Conservation (phyloP, 1,284 basidiomycete genomes). For the Moesziomyces aphidis region DNA sequence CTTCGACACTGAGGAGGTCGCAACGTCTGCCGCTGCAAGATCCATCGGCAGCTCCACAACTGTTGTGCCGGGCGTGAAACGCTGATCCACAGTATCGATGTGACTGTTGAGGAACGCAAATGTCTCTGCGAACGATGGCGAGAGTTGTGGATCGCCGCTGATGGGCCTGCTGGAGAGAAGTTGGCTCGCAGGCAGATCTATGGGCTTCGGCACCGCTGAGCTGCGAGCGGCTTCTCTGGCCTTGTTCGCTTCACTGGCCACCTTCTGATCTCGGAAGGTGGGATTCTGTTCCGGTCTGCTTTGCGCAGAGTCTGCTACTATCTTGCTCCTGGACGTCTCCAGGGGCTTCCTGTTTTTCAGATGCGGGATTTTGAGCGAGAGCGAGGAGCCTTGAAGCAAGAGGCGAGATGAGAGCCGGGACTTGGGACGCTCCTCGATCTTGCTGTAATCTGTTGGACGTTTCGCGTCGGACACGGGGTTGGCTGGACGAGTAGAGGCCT, state of each 20-base stretch:
- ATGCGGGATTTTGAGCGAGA: conserved; percentile 20
- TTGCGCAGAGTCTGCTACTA: not conserved
- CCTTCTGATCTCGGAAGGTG: not conserved
- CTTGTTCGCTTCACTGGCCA: not conserved
- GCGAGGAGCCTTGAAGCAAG: conserved; percentile 15
- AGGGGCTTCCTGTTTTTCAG: conserved; percentile 17
- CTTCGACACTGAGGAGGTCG: too few relatives aligned
- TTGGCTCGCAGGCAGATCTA: conserved; percentile 8
- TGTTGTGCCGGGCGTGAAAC: not conserved
- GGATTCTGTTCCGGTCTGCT: not conserved
- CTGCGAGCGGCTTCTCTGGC: not conserved
- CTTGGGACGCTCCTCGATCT: conserved; percentile 15
- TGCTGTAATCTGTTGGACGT: conserved; percentile 22
- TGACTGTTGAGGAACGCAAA: conserved; percentile 43
- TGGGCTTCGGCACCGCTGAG: not conserved
- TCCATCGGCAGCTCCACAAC: not conserved
- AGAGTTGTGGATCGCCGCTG: conserved; percentile 25
- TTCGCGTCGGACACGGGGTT: not conserved
- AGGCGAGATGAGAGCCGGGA: conserved; percentile 29
- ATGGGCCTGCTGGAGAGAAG: conserved; percentile 3
- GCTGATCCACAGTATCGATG: conserved; percentile 9
- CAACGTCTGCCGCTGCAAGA: not conserved
- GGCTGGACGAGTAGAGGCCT: too few relatives aligned
- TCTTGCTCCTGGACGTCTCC: conserved; percentile 1
- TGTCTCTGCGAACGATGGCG: conserved; percentile 27